Conservation (phyloP, 73 alveolate genomes). For the Tetrahymena malaccensis region DNA sequence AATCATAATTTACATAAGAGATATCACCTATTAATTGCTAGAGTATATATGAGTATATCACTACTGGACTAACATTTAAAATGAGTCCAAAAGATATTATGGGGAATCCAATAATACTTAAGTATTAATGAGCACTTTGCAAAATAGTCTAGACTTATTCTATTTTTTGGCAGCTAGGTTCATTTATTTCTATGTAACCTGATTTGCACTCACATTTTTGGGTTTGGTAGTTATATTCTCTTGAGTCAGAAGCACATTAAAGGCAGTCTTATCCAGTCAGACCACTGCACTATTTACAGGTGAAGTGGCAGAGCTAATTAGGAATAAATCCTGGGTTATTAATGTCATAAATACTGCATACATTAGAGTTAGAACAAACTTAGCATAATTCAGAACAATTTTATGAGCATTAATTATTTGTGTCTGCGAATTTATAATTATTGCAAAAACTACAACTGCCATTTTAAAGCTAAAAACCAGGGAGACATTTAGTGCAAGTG, state of each 20-base stretch:
- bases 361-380: background rate
- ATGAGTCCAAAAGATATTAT: background rate
- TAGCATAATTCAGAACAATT: background rate
- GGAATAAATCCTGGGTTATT: background rate
- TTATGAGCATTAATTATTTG: background rate
- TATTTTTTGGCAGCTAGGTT: background rate
- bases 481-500: background rate
- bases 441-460: background rate
- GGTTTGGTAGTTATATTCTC: background rate
- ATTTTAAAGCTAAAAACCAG: background rate
- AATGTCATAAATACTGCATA: background rate
- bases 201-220: background rate
- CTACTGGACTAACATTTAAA: background rate
- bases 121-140: background rate
- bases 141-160: background rate
- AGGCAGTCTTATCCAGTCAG: background rate
- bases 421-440: background rate
- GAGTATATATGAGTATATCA: background rate
- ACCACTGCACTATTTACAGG: background rate
- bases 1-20: background rate
- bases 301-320: background rate
- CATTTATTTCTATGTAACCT: background rate
- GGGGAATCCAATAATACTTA: background rate
- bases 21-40: background rate
- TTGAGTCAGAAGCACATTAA: background rate